A percentile compares a stretch with the other conserved stretches of the same genome.
phyloP scores from a whole-genome alignment of 108 stramenopile species.

The Fragilaria crotonensis region DNA sequence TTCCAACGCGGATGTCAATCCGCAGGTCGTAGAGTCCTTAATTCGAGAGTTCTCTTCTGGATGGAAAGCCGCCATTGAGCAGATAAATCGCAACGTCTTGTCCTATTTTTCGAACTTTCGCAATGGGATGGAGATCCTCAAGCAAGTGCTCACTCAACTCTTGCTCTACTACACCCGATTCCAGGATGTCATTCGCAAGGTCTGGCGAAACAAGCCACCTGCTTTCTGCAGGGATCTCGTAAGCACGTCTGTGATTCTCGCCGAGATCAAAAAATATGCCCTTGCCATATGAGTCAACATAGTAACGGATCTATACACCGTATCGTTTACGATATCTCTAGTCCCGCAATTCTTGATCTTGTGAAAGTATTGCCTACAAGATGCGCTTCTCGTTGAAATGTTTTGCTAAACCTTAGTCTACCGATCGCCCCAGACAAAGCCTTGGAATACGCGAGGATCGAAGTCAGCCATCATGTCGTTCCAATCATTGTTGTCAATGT shows the following conservation, averaged over 20 bases:
- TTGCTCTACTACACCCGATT: constrained; percentile 97
- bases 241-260: constrained; percentile 84
- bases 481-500: constrained; percentile 79
- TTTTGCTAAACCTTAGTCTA: no score
- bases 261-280: constrained; percentile 95
- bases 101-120: constrained; percentile 95
- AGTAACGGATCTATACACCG: no score
- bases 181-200: constrained; percentile 89
- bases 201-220: constrained; percentile 76
- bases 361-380: no score
- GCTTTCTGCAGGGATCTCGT: constrained; percentile 93
- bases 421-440: constrained; percentile 71
- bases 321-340: no score
- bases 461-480: constrained; percentile 83
- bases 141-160: constrained; percentile 95
- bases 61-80: constrained; percentile 90
- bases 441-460: constrained; percentile 89
- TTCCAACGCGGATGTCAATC: constrained; percentile 58
- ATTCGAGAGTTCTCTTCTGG: constrained; percentile 89
- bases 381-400: no score
- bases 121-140: constrained; percentile 98
- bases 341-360: no score
- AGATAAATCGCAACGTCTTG: constrained; percentile 92
- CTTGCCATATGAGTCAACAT: constrained; percentile 45
- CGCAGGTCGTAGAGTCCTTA: constrained; percentile 79